Evolutionary conservation across 2,329 filamentous ascomycete genomes (phyloP).

Genomic region (Venturia effusa): DNA sequence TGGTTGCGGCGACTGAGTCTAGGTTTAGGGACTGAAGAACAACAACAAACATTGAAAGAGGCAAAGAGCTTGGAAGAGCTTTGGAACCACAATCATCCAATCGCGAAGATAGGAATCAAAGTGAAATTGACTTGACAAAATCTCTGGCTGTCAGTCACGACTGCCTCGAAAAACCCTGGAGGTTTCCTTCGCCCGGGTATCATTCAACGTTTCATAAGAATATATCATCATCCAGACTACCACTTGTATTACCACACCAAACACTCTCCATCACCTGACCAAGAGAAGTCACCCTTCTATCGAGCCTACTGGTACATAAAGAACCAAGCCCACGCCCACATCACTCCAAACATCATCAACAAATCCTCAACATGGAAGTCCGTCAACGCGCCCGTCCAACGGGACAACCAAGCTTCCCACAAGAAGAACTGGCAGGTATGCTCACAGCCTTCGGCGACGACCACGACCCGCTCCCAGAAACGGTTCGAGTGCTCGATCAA

Average conservation of each 20-base stretch:
- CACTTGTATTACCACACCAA: neutral
- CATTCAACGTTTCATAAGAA: neutral
- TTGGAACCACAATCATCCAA: neutral
- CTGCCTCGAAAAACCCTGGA: neutral
- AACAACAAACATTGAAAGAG: neutral
- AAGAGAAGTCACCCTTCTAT: neutral
- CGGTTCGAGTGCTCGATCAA: conserved; percentile 80
- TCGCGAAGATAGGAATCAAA: neutral
- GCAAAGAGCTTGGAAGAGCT: neutral
- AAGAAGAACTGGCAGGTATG: conserved; percentile 3
- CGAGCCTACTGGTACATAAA: neutral
- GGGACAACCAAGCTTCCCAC: conserved; percentile 8
- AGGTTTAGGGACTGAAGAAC: neutral
- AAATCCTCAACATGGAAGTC: conserved; percentile 5
- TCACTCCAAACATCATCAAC: neutral
- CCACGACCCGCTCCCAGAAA: conserved; percentile 66
- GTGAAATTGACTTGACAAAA: neutral
- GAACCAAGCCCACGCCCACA: neutral
- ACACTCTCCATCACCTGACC: neutral
- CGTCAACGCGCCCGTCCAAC: conserved; percentile 9
- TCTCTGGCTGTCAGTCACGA: neutral
- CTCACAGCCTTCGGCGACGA: conserved; percentile 61
- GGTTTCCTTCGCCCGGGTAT: neutral
- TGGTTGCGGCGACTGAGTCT: neutral
- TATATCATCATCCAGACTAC: neutral